Evolutionary conservation across 73 alveolate genomes (phyloP).

Genomic region (Stentor roeselii): DNA sequence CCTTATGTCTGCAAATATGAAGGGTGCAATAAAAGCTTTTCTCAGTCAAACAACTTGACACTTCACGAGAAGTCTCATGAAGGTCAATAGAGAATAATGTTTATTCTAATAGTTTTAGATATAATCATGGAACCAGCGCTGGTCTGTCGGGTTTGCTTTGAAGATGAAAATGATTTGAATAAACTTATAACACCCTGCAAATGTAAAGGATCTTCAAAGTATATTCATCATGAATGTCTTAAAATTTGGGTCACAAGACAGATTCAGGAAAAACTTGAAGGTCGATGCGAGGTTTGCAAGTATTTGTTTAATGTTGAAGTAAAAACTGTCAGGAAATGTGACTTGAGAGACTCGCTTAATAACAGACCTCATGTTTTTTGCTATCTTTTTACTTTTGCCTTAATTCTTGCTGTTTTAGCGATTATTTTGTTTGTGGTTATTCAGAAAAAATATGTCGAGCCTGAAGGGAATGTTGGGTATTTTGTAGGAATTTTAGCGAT

Average conservation of each 20-base stretch:
- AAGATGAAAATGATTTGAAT: conserved; percentile 31
- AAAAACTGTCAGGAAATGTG: background rate
- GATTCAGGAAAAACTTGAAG: background rate
- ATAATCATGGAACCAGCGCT: background rate
- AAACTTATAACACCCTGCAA: conserved; percentile 42
- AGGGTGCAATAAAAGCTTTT: conserved; percentile 70
- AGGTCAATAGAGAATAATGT: too few species aligned
- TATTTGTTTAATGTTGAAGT: background rate
- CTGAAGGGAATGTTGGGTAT: background rate
- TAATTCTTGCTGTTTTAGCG: background rate
- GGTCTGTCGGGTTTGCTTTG: conserved; percentile 42
- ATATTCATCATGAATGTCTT: conserved; percentile 41
- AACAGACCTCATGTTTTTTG: background rate
- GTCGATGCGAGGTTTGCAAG: background rate
- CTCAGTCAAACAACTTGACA: conserved; percentile 56
- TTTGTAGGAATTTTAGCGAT: background rate
- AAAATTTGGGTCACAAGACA: conserved; percentile 32
- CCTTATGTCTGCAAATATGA: conserved; percentile 79
- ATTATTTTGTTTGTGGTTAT: background rate
- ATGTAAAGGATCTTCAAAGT: conserved; percentile 50
- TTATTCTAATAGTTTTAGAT: background rate
- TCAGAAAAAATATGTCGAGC: background rate
- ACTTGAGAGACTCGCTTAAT: background rate
- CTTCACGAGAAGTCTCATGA: conserved; percentile 63
- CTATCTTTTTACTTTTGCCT: too few species aligned